Conservation (phyloP, 2,329 filamentous ascomycete genomes). For the Talaromyces sp. region DNA sequence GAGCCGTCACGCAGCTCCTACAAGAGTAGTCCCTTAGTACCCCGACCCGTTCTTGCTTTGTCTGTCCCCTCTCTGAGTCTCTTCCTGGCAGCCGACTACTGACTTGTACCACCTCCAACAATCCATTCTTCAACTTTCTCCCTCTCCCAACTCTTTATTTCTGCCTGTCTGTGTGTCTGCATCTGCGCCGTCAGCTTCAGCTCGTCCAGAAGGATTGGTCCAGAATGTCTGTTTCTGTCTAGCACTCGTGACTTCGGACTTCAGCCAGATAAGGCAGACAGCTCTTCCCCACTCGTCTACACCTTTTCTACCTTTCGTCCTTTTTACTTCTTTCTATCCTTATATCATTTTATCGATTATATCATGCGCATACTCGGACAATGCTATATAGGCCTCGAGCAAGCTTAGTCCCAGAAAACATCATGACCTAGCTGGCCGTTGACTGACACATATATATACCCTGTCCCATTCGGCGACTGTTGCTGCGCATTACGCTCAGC, state of each 20-base stretch:
- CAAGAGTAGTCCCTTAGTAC: not conserved
- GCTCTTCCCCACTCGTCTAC: constrained; percentile 3
- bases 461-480: not conserved
- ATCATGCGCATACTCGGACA: not conserved
- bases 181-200: not conserved
- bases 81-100: not conserved
- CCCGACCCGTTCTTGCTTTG: not conserved
- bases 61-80: not conserved
- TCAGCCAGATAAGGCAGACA: not conserved
- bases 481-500: not conserved
- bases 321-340: not conserved
- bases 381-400: not conserved
- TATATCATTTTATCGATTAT: not conserved
- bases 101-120: not conserved
- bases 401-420: not conserved
- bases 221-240: constrained; percentile 3
- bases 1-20: constrained; percentile 14
- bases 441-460: not conserved
- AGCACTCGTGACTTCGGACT: not conserved
- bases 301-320: not conserved
- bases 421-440: not conserved
- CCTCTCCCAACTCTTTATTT: too few species aligned
- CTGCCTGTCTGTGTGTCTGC: not conserved
- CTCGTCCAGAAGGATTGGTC: constrained; percentile 5
- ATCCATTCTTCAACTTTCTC: not conserved